Percentiles rank a stretch among this genome's conserved stretches.
Conservation (phyloP, 2,329 filamentous ascomycete species). For the Aspergillus sp. region DNA sequence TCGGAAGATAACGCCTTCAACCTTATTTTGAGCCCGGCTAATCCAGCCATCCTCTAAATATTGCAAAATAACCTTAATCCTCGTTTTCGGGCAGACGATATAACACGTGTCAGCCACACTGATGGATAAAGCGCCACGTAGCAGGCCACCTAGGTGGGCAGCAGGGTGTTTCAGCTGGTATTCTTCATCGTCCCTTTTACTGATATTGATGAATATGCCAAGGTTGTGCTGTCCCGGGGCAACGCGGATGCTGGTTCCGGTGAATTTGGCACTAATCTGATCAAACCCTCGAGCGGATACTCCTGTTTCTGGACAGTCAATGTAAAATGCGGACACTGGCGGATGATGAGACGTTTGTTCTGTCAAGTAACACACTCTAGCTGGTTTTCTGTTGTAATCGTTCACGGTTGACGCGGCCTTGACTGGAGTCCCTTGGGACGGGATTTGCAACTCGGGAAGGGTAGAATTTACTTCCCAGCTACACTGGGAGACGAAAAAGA, state of each 20-base stretch:
- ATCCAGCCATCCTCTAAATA: conserved; percentile 96
- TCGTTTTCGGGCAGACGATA: conserved; percentile 85
- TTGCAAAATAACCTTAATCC: conserved; percentile 85
- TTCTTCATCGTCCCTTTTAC: conserved; percentile 78
- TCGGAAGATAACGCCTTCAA: conserved; percentile 86
- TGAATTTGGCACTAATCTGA: conserved; percentile 96
- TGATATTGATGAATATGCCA: conserved; percentile 89
- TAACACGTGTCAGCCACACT: conserved; percentile 88
- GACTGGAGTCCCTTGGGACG: conserved; percentile 32
- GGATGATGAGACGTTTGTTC: conserved; percentile 98
- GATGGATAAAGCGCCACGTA: conserved; percentile 84
- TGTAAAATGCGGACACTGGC: conserved; percentile 92
- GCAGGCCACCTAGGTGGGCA: conserved; percentile 84
- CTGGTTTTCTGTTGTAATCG: conserved; percentile 46
- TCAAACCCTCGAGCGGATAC: conserved; percentile 88
- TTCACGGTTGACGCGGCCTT: conserved; percentile 34
- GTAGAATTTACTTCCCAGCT: conserved; percentile 91
- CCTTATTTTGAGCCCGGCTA: conserved; percentile 83
- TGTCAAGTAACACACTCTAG: conserved; percentile 89
- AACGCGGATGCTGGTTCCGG: conserved; percentile 89
- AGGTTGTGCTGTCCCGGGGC: conserved; percentile 89
- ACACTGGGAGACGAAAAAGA: conserved; percentile 57
- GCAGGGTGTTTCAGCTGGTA: conserved; percentile 94
- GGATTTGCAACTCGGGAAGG: conserved; percentile 60
- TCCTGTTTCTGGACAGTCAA: conserved; percentile 88